Base-by-base conservation (phyloP, 768 basidiomycete species). In the Kwoniella bestiolae region DNA sequence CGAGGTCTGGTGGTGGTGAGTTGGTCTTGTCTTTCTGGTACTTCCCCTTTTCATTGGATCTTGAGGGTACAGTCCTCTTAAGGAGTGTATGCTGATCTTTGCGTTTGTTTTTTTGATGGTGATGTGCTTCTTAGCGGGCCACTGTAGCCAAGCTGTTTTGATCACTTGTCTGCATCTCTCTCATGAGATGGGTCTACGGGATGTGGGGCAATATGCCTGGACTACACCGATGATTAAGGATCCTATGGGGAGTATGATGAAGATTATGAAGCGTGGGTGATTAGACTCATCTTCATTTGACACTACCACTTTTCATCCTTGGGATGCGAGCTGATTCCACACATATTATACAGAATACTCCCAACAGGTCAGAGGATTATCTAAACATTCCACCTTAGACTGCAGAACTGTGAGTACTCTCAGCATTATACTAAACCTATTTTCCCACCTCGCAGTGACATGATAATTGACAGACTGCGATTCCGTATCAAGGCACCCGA, bases 191-290 rank as follows among this genome's bases (percentile, higher is more conserved):
- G 64, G 62, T 12, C 50, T 70, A 41, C 38, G 74, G 7, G 70
- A 75, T 28, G 74, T 76, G 5, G 76, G 76, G 6, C 47, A 64
- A 45, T 78, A 75, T 53, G 74, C 68, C 11, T 78, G 76, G 76
- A 67, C 53, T 16, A 53, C 51, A 9, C 76, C 76, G 1, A 41
- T 28, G 18, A 29, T 35, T 31, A 75, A 78, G 51, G 76, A 78
- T 62, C 70, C 76, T 0, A 35, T 51, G 38, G 74, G 72, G 1
- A 78, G 76, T 47, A 78, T 72, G 69, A 29, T 72, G 28, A 63
- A 60, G 35, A 70, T 78, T 56, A 78, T 78, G 76, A 71, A 74
- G 47, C 51, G 76, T 75, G 65, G 69, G 76, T 69, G 11, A 35
- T 29, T 41, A 41, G 16, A 16, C 18, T 3, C 9, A 28, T 18